phyloP scores from a whole-genome alignment of 768 basidiomycete genomes.

The Amanita brunnescens region DNA sequence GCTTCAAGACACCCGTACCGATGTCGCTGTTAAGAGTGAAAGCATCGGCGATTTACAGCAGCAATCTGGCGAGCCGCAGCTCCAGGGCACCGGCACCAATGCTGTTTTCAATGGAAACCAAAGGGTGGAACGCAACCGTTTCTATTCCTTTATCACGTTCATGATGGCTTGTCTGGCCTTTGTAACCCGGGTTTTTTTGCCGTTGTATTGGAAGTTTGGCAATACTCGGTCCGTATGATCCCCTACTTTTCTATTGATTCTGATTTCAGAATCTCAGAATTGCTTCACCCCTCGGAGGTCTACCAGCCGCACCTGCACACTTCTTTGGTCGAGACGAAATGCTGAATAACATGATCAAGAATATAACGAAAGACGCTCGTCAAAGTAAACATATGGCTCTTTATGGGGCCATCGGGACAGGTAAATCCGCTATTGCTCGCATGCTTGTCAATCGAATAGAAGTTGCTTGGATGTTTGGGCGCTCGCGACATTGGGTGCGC shows the following conservation, averaged over 20 bases:
- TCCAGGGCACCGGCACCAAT: neutral
- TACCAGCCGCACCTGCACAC: neutral
- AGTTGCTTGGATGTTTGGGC: neutral
- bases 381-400: neutral
- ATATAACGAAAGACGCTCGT: neutral
- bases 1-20: neutral
- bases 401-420: neutral
- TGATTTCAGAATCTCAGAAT: neutral
- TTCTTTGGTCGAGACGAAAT: conserved; percentile 2
- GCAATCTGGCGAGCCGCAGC: neutral
- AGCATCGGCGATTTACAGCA: neutral
- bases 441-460: conserved; percentile 1
- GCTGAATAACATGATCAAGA: neutral
- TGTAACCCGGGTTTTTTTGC: neutral
- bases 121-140: neutral
- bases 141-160: neutral
- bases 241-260: neutral
- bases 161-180: neutral
- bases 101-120: neutral
- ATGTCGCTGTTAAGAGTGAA: too few species aligned
- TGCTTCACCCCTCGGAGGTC: neutral
- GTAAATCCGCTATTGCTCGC: neutral
- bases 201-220: neutral
- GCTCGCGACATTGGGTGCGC: neutral
- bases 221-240: neutral